A percentile compares a stretch with the other conserved stretches of the same genome.
Evolutionary conservation across 192 early-diverging fungal species (phyloP).

Genomic region (Umbelopsis ramanniana): DNA sequence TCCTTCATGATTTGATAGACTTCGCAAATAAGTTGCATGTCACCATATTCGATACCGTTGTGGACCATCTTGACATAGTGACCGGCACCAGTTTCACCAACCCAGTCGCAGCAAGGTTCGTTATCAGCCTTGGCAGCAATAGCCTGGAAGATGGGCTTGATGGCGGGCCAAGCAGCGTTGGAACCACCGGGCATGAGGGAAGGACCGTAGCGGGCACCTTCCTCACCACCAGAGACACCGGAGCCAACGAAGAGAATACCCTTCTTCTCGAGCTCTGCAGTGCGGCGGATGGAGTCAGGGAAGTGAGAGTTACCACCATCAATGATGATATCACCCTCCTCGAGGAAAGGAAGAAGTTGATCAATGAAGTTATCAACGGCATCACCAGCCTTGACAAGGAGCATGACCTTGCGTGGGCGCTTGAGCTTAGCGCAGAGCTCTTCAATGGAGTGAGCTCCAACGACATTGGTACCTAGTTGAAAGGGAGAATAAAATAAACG

Average conservation of each 20-base stretch:
- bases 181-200: conserved; percentile 98
- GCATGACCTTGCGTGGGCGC: conserved; percentile 96
- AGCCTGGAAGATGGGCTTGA: conserved; percentile 97
- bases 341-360: conserved; percentile 85
- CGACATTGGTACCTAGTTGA: conserved; percentile 79
- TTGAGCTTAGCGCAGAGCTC: conserved; percentile 95
- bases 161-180: conserved; percentile 86
- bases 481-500: not conserved
- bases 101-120: conserved; percentile 98
- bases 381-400: conserved; percentile 95
- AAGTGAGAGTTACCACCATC: conserved; percentile 99
- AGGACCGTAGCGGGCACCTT: conserved; percentile 97
- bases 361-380: conserved; percentile 97
- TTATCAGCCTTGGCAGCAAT: conserved; percentile 90
- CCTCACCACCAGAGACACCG: conserved; percentile 99
- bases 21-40: conserved; percentile 99
- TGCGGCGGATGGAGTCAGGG: conserved; percentile 92
- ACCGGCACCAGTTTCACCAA: conserved; percentile 94
- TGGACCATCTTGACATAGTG: conserved; percentile 99
- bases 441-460: conserved; percentile 93
- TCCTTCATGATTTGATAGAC: conserved; percentile 93
- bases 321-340: conserved; percentile 94
- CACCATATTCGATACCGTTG: conserved; percentile 99
- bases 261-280: conserved; percentile 87
- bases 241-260: conserved; percentile 94